Evolutionary conservation across 495 filamentous ascomycete genomes (phyloP), one percentile per base, ranked within the genome.

Genomic region (Penicillium longicatenatum): DNA sequence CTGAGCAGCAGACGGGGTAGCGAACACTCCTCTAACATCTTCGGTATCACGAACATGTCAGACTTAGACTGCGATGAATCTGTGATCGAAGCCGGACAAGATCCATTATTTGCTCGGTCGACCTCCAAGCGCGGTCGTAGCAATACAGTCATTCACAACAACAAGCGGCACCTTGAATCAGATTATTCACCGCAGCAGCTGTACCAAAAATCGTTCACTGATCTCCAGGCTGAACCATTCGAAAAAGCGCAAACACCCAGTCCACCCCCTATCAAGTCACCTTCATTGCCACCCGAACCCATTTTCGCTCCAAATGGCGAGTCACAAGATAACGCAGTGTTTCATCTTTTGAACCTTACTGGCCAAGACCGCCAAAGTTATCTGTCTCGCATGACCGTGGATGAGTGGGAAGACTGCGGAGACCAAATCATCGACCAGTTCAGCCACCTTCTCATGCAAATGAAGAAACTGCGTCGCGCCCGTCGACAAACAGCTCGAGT

Each of bases 401-500:
- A 82, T 24, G 87, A 93, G 67, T 94, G 92, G 88, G 92, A 97
- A 67, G 79, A 88, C 47, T 84, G 87, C 14, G 92, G 92, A 8
- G 90, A 97, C 58, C 86, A 89, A 78, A 84, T 97, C 41, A 73
- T 93, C 14, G 83, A 85, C 4, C 82, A 81, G 58, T 93, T 94
- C 62, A 75, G 76, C 6, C 75, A 79, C 8, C 68, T 92, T 17
- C 76, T 92, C 58, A 66, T 74, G 17, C 80, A 84, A 61, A 81
- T 93, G 64, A 89, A 83, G 56, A 75, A 83, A 0, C 76, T 86
- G 29, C 76, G 91, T 45, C 78, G 80, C 54, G 77, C 80, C 19
- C 90, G 91, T 66, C 81, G 93, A 37, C 77, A 79, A 49, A 72
- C 88, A 7, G 82, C 86, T 7, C 72, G 73, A 31, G 71, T 79